Conservation (phyloP, 2,329 filamentous ascomycete genomes). For the Cadophora gregata region DNA sequence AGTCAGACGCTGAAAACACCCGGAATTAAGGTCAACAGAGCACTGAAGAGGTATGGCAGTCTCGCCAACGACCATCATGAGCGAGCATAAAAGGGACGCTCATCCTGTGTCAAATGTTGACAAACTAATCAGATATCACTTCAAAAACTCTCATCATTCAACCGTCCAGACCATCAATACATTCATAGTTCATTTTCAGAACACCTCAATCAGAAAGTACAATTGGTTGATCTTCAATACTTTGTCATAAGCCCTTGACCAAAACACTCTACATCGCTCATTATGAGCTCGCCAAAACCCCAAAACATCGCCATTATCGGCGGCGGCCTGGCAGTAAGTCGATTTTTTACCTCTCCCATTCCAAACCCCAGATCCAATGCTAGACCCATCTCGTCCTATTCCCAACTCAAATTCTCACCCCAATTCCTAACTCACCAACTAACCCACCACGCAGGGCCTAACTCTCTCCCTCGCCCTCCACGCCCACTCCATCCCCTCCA, state of each 20-base stretch:
- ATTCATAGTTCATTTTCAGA: neutral
- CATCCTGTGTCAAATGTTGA: neutral
- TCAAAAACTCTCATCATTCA: neutral
- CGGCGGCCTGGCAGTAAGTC: constrained; percentile 19
- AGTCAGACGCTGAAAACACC: neutral
- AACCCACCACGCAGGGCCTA: constrained; percentile 50
- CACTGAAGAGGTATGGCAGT: neutral
- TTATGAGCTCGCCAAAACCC: neutral
- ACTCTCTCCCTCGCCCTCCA: constrained; percentile 60
- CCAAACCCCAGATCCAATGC: too few relatives aligned
- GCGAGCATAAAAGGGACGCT: neutral
- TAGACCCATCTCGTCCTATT: too few relatives aligned
- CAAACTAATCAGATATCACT: neutral
- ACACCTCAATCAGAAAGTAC: too few relatives aligned
- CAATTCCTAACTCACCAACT: too few relatives aligned
- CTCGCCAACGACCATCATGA: neutral
- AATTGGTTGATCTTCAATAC: too few relatives aligned
- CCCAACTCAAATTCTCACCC: too few relatives aligned
- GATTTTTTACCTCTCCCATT: too few relatives aligned
- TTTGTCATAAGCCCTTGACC: neutral
- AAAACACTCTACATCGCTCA: neutral
- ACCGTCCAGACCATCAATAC: too few relatives aligned
- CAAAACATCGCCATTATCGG: constrained; percentile 21
- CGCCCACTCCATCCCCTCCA: constrained; percentile 54
- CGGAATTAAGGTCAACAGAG: neutral